Percentiles rank a stretch among this genome's conserved stretches.
These are phyloP conservation scores for Candida chilensis DNA, from an alignment of 805 yeast species.

Conservation along the genomic window DNA sequence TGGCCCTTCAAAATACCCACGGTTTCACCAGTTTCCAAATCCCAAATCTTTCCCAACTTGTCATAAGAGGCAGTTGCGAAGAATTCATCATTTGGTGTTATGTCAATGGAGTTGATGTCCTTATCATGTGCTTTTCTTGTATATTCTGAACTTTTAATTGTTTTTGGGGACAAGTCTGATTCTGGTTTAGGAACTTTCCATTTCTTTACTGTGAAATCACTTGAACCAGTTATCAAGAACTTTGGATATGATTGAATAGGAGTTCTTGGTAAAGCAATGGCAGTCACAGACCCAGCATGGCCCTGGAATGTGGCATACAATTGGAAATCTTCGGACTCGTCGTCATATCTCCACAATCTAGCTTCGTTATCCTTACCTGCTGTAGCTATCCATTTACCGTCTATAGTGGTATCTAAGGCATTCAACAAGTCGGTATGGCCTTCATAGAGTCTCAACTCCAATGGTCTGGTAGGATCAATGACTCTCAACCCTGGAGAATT, in stretches of 20 bases:
- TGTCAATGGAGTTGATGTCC: conserved; percentile 83
- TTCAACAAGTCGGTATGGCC: conserved; percentile 87
- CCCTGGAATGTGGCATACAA: conserved; percentile 66
- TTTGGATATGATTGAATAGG: conserved; percentile 38
- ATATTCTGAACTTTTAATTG: conserved; percentile 61
- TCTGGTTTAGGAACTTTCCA: conserved; percentile 63
- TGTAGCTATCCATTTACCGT: conserved; percentile 86
- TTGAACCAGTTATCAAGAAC: conserved; percentile 74
- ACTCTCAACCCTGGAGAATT: conserved; percentile 85
- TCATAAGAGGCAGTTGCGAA: conserved; percentile 95
- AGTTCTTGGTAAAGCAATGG: conserved; percentile 64
- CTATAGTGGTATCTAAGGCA: conserved; percentile 64
- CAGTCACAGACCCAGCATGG: conserved; percentile 81
- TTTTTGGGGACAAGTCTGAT: conserved; percentile 10
- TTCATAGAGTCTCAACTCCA: conserved; percentile 56
- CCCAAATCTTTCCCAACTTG: conserved; percentile 87
- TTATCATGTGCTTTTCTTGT: conserved; percentile 96
- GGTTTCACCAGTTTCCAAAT: conserved; percentile 75
- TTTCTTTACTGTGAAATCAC: conserved; percentile 76
- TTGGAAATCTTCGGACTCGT: conserved; percentile 23
- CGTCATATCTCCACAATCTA: conserved; percentile 67
- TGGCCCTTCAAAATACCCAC: conserved; percentile 84
- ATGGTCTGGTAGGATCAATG: conserved; percentile 49
- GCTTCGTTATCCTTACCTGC: conserved; percentile 88
- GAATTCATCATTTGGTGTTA: conserved; percentile 82